Base-by-base conservation (phyloP, 106 monocot genomes). In the Phalaenopsis aphrodite region DNA sequence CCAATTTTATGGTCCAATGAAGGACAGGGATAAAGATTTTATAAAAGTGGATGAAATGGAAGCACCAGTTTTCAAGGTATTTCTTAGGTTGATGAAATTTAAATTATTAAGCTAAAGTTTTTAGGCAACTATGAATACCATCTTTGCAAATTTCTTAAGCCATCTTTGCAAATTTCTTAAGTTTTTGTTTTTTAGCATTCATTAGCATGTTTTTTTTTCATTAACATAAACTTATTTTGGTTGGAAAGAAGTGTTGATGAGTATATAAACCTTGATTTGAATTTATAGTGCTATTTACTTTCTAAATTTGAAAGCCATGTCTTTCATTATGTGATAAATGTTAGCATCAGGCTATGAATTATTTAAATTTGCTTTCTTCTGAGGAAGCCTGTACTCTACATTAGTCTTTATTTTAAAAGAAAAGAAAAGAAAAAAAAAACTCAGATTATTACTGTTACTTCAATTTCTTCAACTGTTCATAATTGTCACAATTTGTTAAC, bases 1-100 rank as follows among this genome's bases (percentile, higher is more conserved):
- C 69, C 94, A 98, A 79, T 92, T 98, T 82, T 87, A 92, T 84
- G 97, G 97, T 80, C 92, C 94, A 56, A 94, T 98, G 97, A 94
- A 88, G 81, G 93, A 89, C 77, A 75, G 78, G 37, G 84, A 88
- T 77, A 84, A 89, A 75, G 47, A 84, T 42, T 85, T 86, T 74
- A 90, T 96, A 87, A 88, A 80, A 64, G 78, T 96, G 58, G 91
- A 93, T 73, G 95, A 96, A 78, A 91, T 93, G 85, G 95, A 96
- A 71, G 84, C 91, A 79, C 87, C 95, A 43, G 93, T 91, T 91
- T 96, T 96, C 61, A 87, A 96, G 93, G 95, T 93, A 67, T 56
- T 18, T n/a, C n/a, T 74, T 74, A 42, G 74, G 43, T 42, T 74
- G 42, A 19, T 42, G 42, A 43, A 74, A 30, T 2, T 69, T 30